Evolutionary conservation across 495 filamentous ascomycete genomes (phyloP).

Genomic region (Astrothelium subdiscretum): DNA sequence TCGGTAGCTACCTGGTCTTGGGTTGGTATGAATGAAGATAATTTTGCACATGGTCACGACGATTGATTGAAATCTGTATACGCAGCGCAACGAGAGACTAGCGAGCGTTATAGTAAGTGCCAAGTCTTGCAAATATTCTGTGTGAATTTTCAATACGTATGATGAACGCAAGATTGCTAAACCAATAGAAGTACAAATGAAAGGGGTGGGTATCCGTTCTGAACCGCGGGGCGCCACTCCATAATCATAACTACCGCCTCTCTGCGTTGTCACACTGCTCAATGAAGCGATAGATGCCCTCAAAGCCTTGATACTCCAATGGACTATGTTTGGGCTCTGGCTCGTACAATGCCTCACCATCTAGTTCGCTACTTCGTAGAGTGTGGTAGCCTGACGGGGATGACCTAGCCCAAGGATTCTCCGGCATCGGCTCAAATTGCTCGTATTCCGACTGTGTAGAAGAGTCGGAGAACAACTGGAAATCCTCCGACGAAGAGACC

Average conservation of each 20-base stretch:
- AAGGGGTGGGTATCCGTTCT: not conserved
- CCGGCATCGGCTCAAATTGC: constrained; percentile 35
- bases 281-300: constrained; percentile 79
- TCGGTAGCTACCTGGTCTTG: too few species aligned
- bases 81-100: not conserved
- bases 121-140: too few species aligned
- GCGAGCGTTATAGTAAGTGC: not conserved
- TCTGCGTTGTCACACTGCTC: constrained; percentile 67
- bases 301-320: constrained; percentile 62
- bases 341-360: constrained; percentile 30
- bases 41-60: too few species aligned
- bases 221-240: not conserved
- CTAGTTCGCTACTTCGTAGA: constrained; percentile 42
- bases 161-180: too few species aligned
- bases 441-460: constrained; percentile 25
- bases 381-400: constrained; percentile 42
- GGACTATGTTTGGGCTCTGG: constrained; percentile 21
- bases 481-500: constrained; percentile 33
- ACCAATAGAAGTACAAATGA: not conserved
- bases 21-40: too few species aligned
- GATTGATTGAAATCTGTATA: not conserved
- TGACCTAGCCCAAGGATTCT: constrained; percentile 36
- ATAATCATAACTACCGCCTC: constrained; percentile 10
- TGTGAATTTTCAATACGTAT: too few species aligned
- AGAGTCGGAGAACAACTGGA: constrained; percentile 22